Evolutionary conservation across 306 rosid genomes (phyloP), one percentile per base, ranked within the genome.

Genomic region (Potentilla sterilis): DNA sequence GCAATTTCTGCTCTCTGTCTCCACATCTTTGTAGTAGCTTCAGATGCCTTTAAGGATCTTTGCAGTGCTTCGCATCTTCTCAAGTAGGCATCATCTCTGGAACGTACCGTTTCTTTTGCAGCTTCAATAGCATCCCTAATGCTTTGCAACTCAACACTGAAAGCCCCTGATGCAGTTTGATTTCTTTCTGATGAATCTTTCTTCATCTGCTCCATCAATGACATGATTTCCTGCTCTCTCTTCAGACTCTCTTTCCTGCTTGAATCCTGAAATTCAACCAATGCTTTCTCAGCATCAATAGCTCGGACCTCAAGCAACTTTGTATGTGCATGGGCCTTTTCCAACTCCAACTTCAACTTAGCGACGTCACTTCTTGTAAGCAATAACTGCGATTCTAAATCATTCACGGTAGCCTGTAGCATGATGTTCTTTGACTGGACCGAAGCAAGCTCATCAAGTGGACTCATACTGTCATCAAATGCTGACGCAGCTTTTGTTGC

Each of bases 11-110:
- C 88, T 78, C 87, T 75, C 80, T 88, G 89, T 76, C 82, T 87
- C 96, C 96, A 88, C 86, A 40, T 84, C 69, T 83, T 86, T 73
- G 83, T 70, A 76, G 87, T 70, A 74, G 85, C 85, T 80, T 90
- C 96, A 21, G 96, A 85, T 52, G 93, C 75, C 85, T 77, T 86
- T 71, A 90, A 79, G 62, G 92, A 82, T 79, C 91, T 85, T 77
- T 81, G 91, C 72, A 88, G 75, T 74, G 96, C 90, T 80, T 86
- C 90, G 14, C 90, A 86, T 86, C 96, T 88, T 83, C 89, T 90
- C 82, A 46, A 75, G 80, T 88, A 88, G 72, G 89, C 91, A 69
- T 82, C 73, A 75, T 88, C 96, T 83, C 85, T 90, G 37, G 78
- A 73, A 76, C 59, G 67, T 62, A 75, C 82, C 13, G 75, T 84